These are phyloP conservation scores for Penicillium daleae DNA, from an alignment of 495 filamentous ascomycete species.

Conservation along the genomic window DNA sequence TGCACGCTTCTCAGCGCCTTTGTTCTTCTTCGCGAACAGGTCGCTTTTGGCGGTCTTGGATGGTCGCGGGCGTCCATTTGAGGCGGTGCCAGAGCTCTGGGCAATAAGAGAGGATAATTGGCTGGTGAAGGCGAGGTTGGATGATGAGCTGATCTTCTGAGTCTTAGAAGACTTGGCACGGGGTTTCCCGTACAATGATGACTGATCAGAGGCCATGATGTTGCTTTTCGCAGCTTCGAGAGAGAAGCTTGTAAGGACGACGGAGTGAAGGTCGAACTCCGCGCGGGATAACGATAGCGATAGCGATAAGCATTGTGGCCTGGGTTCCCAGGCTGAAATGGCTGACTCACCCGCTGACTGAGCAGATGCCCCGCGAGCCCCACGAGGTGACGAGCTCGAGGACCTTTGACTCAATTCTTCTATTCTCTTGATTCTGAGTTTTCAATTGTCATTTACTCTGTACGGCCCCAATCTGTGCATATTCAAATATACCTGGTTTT, in stretches of 20 bases:
- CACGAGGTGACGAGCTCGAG: conserved; percentile 15
- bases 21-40: conserved; percentile 73
- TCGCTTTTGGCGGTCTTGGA: conserved; percentile 65
- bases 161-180: conserved; percentile 53
- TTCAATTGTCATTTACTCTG: neutral
- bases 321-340: conserved; percentile 6
- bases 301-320: conserved; percentile 4
- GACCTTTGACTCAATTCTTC: conserved; percentile 7
- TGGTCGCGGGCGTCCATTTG: conserved; percentile 64
- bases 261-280: neutral
- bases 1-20: conserved; percentile 67
- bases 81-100: conserved; percentile 38
- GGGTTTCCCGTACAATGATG: conserved; percentile 74
- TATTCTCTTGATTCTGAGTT: neutral
- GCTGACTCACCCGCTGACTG: conserved; percentile 12
- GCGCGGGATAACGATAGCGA: conserved; percentile 1
- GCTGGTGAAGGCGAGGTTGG: conserved; percentile 77
- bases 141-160: conserved; percentile 66
- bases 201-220: conserved; percentile 25
- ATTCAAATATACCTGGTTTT: neutral
- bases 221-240: neutral
- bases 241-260: neutral
- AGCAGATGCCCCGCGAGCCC: conserved; percentile 16
- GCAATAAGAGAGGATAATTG: conserved; percentile 75
- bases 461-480: neutral